Evolutionary conservation across 164 flowering plant genomes (phyloP).

Genomic region (Pachysandra terminalis): DNA sequence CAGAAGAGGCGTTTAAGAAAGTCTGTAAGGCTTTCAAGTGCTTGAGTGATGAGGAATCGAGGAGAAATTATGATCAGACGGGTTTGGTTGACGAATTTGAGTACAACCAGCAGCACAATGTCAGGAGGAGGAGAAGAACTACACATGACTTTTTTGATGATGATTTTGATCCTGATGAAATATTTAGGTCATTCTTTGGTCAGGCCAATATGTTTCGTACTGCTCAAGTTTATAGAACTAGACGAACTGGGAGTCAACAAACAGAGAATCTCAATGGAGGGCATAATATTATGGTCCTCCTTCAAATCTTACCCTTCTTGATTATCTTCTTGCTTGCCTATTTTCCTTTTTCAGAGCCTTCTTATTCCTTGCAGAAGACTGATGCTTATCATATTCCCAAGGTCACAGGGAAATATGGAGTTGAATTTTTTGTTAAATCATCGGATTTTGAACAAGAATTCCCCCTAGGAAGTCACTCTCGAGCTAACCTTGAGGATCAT

Average conservation of each 20-base stretch:
- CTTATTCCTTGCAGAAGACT: conserved; percentile 71
- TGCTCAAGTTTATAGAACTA: conserved; percentile 51
- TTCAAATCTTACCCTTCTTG: conserved; percentile 74
- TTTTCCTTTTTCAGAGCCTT: conserved; percentile 84
- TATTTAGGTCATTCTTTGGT: conserved; percentile 86
- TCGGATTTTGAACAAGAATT: conserved; percentile 60
- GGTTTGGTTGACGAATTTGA: conserved; percentile 81
- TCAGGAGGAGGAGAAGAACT: conserved; percentile 44
- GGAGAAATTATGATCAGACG: conserved; percentile 79
- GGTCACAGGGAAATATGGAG: conserved; percentile 60
- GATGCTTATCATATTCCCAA: conserved; percentile 51
- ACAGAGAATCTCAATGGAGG: conserved; percentile 51
- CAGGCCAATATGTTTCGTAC: conserved; percentile 53
- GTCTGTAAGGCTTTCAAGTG: conserved; percentile 92
- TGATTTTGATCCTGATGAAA: conserved; percentile 88
- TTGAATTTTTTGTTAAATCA: conserved; percentile 79
- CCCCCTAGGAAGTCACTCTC: conserved; percentile 61
- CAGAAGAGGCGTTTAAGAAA: conserved; percentile 95
- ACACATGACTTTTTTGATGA: conserved; percentile 56
- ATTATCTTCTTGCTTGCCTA: conserved; percentile 71
- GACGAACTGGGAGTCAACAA: conserved; percentile 40
- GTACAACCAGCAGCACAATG: conserved; percentile 55
- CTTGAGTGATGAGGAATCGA: conserved; percentile 73
- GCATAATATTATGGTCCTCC: conserved; percentile 49
- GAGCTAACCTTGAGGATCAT: conserved; percentile 57